Evolutionary conservation across 345 rosid genomes (phyloP).

Genomic region (Pistacia integerrima): DNA sequence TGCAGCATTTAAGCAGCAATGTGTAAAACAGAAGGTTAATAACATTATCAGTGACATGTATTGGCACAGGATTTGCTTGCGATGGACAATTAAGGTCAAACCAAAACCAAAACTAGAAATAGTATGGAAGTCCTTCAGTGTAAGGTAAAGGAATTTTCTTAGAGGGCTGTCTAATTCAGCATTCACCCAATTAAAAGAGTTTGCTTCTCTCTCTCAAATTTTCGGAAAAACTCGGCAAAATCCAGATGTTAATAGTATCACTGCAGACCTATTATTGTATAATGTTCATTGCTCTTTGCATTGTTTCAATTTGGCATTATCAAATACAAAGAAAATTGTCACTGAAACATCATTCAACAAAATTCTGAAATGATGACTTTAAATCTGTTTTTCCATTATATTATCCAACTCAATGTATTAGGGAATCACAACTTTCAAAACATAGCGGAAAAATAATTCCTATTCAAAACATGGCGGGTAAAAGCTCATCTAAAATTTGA

Average conservation of each 20-base stretch:
- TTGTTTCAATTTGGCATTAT: background rate
- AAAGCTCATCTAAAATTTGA: background rate
- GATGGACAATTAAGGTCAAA: background rate
- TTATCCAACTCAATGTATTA: background rate
- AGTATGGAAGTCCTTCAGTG: background rate
- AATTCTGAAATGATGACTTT: background rate
- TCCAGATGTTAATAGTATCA: background rate
- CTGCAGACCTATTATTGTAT: background rate
- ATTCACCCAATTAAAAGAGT: background rate
- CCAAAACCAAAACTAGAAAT: background rate
- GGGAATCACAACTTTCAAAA: background rate
- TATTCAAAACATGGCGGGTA: background rate
- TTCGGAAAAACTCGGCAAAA: background rate
- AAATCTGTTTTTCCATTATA: background rate
- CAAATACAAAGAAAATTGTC: background rate
- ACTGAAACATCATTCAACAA: background rate
- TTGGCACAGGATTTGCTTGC: too few species aligned
- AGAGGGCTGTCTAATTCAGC: background rate
- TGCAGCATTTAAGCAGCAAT: background rate
- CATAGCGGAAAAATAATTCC: too few species aligned
- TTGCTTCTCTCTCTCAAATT: background rate
- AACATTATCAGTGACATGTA: background rate
- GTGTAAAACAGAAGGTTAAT: background rate
- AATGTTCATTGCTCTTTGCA: background rate
- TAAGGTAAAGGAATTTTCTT: background rate